Base-by-base conservation (phyloP, 257 asterid genomes). In the Echium plantagineum region DNA sequence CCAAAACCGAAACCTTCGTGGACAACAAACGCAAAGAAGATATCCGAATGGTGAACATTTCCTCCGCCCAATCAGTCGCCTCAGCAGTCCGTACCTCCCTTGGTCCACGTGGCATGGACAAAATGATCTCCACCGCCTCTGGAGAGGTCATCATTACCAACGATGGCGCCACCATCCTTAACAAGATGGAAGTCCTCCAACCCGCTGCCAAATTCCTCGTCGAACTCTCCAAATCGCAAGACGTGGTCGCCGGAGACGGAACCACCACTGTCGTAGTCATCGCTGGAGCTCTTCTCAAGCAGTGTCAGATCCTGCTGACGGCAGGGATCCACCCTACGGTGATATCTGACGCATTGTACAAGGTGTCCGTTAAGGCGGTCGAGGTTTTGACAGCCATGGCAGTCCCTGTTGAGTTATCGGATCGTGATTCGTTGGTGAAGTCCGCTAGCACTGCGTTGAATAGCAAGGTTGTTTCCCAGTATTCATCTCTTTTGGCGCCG, bases 1-100 rank as follows among this genome's bases (percentile, higher is more conserved):
- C 80, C 4, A 74, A 71, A 18, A 83, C 95, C 4, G 97, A 90
- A 56, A 90, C 86, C 5, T 90, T 90, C 78, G 80, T 83, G 7
- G 96, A 90, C 87, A 90, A 90, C 86, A 87, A 85, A 78, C 90
- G 96, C 18, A 90, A 87, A 62, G 96, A 87, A 52, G 97, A 90
- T 72, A 67, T 90, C 71, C 95, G 97, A 16, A 76, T 87, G 74
- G 94, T 84, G 2, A 90, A 90, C 75, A 87, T 90, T 42, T 69
- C 89, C 59, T 84, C 95, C 46, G 95, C 96, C 0, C 87, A 80
- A 64, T 64, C 97, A 9, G 97, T 90, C 58, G 95, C 97, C 8
- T 68, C 85, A 63, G 94, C 97, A 61, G 95, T 90, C 26, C 95
- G 97, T 2, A 87, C 97, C 7, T 83, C 94, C 63, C 80, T 89